Percentiles rank a stretch among this genome's conserved stretches.
These are phyloP conservation scores for Saccharum hybrid DNA, from an alignment of 202 grass and related monocot species.

Conservation along the genomic window DNA sequence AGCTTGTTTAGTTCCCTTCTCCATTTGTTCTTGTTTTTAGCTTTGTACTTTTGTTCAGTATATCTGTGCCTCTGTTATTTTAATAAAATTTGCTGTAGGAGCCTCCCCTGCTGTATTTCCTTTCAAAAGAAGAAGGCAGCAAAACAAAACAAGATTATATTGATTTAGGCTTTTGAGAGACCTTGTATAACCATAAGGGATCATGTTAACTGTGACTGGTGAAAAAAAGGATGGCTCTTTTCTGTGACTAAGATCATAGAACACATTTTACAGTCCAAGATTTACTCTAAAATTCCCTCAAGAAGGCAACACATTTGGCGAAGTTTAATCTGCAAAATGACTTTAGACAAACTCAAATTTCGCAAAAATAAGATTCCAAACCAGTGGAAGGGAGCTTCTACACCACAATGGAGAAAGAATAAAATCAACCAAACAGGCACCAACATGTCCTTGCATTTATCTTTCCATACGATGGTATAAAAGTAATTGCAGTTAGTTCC, in stretches of 20 bases:
- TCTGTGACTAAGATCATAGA: neutral
- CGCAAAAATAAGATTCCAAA: neutral
- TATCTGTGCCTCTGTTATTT: too few relatives aligned
- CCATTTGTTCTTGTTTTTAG: neutral
- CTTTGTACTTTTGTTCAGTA: neutral
- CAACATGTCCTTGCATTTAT: neutral
- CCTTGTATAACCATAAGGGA: neutral
- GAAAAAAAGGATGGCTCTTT: neutral
- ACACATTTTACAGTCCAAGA: neutral
- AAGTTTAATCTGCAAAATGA: neutral
- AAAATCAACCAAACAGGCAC: slow-evolving; percentile 19
- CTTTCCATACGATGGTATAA: neutral
- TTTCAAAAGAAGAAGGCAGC: neutral
- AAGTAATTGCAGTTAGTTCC: neutral
- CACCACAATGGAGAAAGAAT: neutral
- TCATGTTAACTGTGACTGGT: neutral
- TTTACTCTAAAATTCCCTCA: neutral
- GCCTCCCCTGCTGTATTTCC: neutral
- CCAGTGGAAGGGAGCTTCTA: neutral
- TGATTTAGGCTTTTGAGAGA: neutral
- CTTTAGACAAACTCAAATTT: slow-evolving; percentile 1
- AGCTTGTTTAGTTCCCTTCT: too few relatives aligned
- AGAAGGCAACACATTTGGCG: neutral
- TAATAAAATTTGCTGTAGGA: too few relatives aligned
- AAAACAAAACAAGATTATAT: neutral